A percentile compares a stretch with the other conserved stretches of the same genome.
phyloP scores from a whole-genome alignment of 768 basidiomycete species.

The Mycena floridula region DNA sequence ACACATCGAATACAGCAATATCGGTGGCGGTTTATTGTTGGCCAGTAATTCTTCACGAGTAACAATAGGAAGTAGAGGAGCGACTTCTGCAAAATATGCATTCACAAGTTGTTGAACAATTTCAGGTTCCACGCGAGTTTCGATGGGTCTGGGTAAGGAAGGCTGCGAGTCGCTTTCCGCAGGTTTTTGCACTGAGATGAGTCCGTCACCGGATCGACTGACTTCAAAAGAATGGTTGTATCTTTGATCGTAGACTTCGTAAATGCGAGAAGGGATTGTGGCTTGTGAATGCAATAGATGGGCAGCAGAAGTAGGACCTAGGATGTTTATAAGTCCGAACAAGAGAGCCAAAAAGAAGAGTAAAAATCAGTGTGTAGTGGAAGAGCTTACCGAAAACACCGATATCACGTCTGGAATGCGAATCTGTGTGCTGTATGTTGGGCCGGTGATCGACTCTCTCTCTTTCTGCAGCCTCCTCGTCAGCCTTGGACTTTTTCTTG shows the following conservation, averaged over 20 bases:
- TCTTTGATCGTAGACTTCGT: conserved; percentile 82
- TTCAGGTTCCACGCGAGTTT: conserved; percentile 71
- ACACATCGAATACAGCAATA: conserved; percentile 92
- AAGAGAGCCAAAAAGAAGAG: conserved; percentile 15
- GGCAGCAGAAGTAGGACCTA: conserved; percentile 83
- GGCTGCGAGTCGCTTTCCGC: conserved; percentile 47
- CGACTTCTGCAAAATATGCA: conserved; percentile 84
- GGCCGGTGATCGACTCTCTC: conserved; percentile 27
- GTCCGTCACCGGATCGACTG: conserved; percentile 75
- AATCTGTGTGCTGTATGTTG: conserved; percentile 38
- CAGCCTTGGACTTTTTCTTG: conserved; percentile 89
- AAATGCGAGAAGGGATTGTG: conserved; percentile 75
- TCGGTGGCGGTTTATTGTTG: conserved; percentile 62
- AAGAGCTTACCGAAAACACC: conserved; percentile 53
- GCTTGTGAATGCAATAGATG: conserved; percentile 90
- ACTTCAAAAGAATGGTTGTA: conserved; percentile 89
- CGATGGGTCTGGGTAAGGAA: conserved; percentile 54
- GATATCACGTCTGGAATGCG: conserved; percentile 45
- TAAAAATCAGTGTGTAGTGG: conserved; percentile 5
- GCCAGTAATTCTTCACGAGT: conserved; percentile 85
- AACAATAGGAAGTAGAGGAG: conserved; percentile 85
- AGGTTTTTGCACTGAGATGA: conserved; percentile 76
- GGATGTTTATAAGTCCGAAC: conserved; percentile 36
- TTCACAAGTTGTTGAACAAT: conserved; percentile 81
- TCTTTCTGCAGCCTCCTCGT: conserved; percentile 42